Base-by-base conservation (phyloP, 1,284 basidiomycete species). In the Termitomyces sp. region DNA sequence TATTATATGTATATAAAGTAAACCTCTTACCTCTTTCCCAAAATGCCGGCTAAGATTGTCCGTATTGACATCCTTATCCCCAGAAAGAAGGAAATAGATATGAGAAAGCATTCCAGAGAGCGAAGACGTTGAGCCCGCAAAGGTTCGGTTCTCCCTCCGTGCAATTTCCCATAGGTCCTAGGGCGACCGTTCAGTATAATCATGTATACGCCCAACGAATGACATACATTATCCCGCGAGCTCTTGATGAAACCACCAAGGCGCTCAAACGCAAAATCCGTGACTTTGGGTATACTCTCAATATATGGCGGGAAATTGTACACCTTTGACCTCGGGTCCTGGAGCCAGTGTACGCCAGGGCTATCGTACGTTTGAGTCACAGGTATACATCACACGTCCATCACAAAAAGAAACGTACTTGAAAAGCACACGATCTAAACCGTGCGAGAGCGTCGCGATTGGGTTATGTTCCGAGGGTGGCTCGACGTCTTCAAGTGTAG, bases 91-190 rank as follows among this genome's bases (percentile, higher is more conserved):
- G 66, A 94, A 94, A 69, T 98, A 98, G 40, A 95, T 85, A 55
- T 98, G 94, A 49, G 83, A 81, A 38, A 98, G 76, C 56, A 95
- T 82, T 33, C 88, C 84, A 0, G 92, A 90, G 57, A 97, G 73
- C 9, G 92, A 95, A n/a, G 93, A 96, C 0, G 96, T 99, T 8
- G 92, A 95, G 0, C 96, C 96, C 15, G 83, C 82, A 67, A 90
- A 98, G 39, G 67, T 75, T 42, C 83, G 80, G 0, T 76, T 68
- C 56, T 90, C 77, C 38, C 70, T 68, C 60, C 80, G 75, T 0
- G 90, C 88, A 13, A 97, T 71, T 3, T 69, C 65, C 54, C 79
- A 75, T 5, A 98, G 73, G 56, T 90, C 85, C 85, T 91, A 36
- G 17, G 17, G 17, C 19, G 40, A 53, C 56, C 30, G 12, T 56